These are phyloP conservation scores for Aureobasidium sp. DNA, from an alignment of 2,329 filamentous ascomycete genomes.

Conservation along the genomic window DNA sequence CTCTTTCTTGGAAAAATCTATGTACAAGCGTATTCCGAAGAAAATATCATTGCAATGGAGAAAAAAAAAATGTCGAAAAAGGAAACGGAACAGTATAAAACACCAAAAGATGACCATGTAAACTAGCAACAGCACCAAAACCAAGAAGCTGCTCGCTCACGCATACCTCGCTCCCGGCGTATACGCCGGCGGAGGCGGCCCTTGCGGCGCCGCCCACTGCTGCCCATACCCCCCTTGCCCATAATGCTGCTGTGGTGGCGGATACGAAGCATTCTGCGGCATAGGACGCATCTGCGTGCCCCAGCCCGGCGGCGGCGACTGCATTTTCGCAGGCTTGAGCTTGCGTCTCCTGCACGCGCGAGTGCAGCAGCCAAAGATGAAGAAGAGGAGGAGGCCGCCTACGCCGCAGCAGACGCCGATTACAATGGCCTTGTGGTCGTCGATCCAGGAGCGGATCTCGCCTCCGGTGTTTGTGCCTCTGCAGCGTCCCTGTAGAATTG, in stretches of 20 bases:
- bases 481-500: constrained; percentile 56
- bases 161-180: constrained; percentile 1
- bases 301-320: constrained; percentile 19
- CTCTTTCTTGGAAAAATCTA: too few species aligned
- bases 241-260: constrained; percentile 4
- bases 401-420: constrained; percentile 70
- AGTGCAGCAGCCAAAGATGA: constrained; percentile 58
- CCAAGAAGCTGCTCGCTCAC: neutral
- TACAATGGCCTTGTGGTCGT: constrained; percentile 68
- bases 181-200: constrained; percentile 5
- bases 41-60: too few species aligned
- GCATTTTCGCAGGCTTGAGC: constrained; percentile 1
- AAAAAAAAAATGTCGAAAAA: too few species aligned
- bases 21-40: too few species aligned
- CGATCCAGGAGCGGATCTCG: constrained; percentile 70
- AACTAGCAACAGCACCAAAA: neutral
- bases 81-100: too few species aligned
- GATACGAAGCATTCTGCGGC: neutral
- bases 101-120: too few species aligned
- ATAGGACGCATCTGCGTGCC: constrained; percentile 10
- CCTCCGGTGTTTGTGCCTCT: constrained; percentile 60
- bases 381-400: constrained; percentile 64
- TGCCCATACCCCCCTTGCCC: neutral
- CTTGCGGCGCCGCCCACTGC: neutral
- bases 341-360: constrained; percentile 42